Evolutionary conservation across 805 yeast genomes (phyloP).

Genomic region (Starmerella davenportii): DNA sequence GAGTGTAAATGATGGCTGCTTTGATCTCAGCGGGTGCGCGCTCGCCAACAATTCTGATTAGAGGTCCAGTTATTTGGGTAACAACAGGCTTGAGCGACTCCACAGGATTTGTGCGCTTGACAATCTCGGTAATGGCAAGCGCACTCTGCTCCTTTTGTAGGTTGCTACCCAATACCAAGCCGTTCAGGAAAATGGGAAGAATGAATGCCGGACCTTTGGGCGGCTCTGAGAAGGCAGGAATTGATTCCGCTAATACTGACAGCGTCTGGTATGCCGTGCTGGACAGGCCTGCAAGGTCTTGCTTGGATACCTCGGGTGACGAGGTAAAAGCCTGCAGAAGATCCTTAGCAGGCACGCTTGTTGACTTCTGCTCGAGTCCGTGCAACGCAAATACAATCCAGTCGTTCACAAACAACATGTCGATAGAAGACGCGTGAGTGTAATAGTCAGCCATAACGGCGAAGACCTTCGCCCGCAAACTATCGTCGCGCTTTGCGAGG

Average conservation of each 20-base stretch:
- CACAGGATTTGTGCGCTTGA: conserved; percentile 69
- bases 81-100: conserved; percentile 64
- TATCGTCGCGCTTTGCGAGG: conserved; percentile 59
- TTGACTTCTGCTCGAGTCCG: conserved; percentile 47
- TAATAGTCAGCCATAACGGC: conserved; percentile 59
- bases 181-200: conserved; percentile 82
- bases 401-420: conserved; percentile 55
- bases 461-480: conserved; percentile 30
- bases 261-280: conserved; percentile 66
- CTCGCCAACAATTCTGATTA: conserved; percentile 95
- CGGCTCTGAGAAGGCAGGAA: conserved; percentile 44
- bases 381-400: conserved; percentile 49
- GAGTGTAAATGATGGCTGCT: conserved; percentile 78
- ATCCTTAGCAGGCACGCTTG: conserved; percentile 35
- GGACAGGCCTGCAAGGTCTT: conserved; percentile 56
- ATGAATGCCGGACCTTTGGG: conserved; percentile 74
- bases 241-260: conserved; percentile 40
- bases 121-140: conserved; percentile 69
- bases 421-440: conserved; percentile 22
- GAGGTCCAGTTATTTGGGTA: conserved; percentile 88
- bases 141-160: conserved; percentile 79
- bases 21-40: conserved; percentile 80
- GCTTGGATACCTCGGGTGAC: conserved; percentile 48
- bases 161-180: conserved; percentile 79
- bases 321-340: conserved; percentile 45